Percentiles rank a stretch among this genome's conserved stretches.
These are phyloP conservation scores for Termitomyces sp. DNA, from an alignment of 768 basidiomycete genomes.

Conservation along the genomic window DNA sequence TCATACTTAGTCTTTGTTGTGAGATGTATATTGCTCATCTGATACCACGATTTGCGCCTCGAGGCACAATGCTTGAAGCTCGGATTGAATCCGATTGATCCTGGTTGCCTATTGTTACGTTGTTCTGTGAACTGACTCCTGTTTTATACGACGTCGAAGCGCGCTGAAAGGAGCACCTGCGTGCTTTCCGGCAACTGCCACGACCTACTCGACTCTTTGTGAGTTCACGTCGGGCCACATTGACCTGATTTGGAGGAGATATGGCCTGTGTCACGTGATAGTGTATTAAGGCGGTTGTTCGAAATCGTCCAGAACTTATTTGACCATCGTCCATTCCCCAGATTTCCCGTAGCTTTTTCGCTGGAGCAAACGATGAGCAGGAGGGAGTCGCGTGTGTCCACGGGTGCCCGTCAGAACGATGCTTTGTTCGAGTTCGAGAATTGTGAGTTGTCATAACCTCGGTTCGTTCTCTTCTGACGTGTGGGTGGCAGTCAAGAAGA, in stretches of 20 bases:
- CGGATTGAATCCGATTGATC: conserved; percentile 7
- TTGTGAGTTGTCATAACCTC: conserved; percentile 48
- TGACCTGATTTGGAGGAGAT: conserved; percentile 12
- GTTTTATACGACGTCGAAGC: conserved; percentile 7
- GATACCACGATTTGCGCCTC: conserved; percentile 12
- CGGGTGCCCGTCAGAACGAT: conserved; percentile 69
- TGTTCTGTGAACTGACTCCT: conserved; percentile 7
- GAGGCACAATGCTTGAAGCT: conserved; percentile 4
- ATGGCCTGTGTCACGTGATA: conserved; percentile 21
- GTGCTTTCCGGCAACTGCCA: conserved; percentile 5
- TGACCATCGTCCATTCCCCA: conserved; percentile 13
- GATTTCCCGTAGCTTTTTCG: conserved; percentile 21
- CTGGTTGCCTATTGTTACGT: conserved; percentile 4
- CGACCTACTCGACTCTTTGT: background rate
- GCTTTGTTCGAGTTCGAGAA: conserved; percentile 82
- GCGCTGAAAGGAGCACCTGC: conserved; percentile 3
- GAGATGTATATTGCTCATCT: conserved; percentile 7
- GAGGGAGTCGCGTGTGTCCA: conserved; percentile 61
- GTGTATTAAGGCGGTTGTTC: conserved; percentile 13
- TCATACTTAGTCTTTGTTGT: conserved; percentile 1
- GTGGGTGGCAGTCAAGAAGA: conserved; percentile 79
- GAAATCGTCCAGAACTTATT: conserved; percentile 4
- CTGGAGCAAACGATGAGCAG: conserved; percentile 46
- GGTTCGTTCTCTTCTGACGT: conserved; percentile 20
- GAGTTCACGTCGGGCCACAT: conserved; percentile 11